These are phyloP conservation scores for Talaromyces nanjingensis DNA, from an alignment of 495 filamentous ascomycete species.

Conservation along the genomic window DNA sequence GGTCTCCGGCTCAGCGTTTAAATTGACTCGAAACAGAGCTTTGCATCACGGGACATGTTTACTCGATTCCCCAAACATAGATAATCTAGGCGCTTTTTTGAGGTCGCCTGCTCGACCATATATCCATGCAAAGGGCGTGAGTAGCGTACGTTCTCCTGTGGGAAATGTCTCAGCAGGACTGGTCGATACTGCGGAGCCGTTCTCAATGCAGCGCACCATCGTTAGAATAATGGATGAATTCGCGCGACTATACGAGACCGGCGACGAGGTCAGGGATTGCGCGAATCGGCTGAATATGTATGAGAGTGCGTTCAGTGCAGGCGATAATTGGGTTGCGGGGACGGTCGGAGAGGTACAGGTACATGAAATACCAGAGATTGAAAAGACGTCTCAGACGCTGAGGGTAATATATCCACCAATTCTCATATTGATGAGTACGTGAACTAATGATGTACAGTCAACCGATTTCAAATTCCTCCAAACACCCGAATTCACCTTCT, in stretches of 20 bases:
- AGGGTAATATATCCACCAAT: slow-evolving; percentile 29
- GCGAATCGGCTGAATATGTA: slow-evolving; percentile 27
- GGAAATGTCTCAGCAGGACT: slow-evolving; percentile 61
- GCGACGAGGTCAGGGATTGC: slow-evolving; percentile 25
- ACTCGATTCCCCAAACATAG: slow-evolving; percentile 62
- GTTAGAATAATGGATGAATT: slow-evolving; percentile 30
- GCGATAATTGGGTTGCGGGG: slow-evolving; percentile 34
- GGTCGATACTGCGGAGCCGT: slow-evolving; percentile 23
- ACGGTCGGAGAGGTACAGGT: slow-evolving; percentile 42
- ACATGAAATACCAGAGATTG: slow-evolving; percentile 40
- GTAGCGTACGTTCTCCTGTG: slow-evolving; percentile 81
- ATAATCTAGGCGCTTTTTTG: slow-evolving; percentile 56
- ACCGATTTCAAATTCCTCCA: slow-evolving; percentile 73
- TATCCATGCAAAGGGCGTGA: slow-evolving; percentile 79
- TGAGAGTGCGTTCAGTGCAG: slow-evolving; percentile 32
- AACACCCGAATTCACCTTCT: slow-evolving; percentile 79
- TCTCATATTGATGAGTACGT: slow-evolving; percentile 4
- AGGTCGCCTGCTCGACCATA: slow-evolving; percentile 65
- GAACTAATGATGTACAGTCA: slow-evolving; percentile 38
- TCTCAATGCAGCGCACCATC: slow-evolving; percentile 31
- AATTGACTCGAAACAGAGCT: slow-evolving; percentile 68
- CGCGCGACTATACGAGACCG: slow-evolving; percentile 22
- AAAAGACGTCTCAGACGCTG: slow-evolving; percentile 55
- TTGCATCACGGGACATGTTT: slow-evolving; percentile 92
- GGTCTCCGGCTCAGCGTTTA: slow-evolving; percentile 89